Conservation (phyloP, 1,139 yeast genomes). For the Hyphopichia fennica region DNA sequence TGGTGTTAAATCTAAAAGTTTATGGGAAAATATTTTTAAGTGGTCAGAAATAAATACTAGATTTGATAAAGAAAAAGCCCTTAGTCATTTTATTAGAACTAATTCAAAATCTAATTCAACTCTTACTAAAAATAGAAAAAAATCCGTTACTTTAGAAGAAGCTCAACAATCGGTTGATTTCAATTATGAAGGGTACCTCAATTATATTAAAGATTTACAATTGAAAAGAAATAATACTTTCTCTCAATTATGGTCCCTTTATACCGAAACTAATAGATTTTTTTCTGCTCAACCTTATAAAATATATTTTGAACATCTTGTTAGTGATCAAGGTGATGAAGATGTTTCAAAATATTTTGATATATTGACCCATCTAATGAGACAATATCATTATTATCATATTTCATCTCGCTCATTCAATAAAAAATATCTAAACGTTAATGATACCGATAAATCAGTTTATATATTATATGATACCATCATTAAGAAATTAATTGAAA, state of each 20-base stretch:
- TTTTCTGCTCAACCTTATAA: conserved; percentile 28
- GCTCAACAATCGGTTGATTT: conserved; percentile 36
- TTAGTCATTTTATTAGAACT: conserved; percentile 24
- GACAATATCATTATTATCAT: conserved; percentile 20
- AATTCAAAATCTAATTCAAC: conserved; percentile 4
- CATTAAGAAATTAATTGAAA: conserved; percentile 26
- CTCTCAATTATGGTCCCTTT: conserved; percentile 35
- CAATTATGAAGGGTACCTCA: conserved; percentile 40
- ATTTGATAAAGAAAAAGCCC: conserved; percentile 26
- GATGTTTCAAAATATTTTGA: conserved; percentile 22
- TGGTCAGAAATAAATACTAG: conserved; percentile 37
- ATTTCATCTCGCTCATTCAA: conserved; percentile 29
- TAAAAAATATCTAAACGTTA: conserved; percentile 12
- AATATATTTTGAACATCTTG: conserved; percentile 18
- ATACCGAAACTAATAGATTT: conserved; percentile 20
- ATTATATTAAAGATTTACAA: conserved; percentile 24
- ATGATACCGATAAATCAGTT: conserved; percentile 18
- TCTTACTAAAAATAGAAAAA: background rate
- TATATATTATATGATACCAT: conserved; percentile 24
- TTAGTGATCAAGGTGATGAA: conserved; percentile 10
- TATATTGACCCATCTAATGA: conserved; percentile 20
- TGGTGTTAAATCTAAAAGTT: conserved; percentile 17
- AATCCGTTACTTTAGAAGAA: conserved; percentile 19
- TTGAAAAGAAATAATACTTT: conserved; percentile 27
- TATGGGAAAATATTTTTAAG: conserved; percentile 39